A percentile compares a stretch with the other conserved stretches of the same genome.
Evolutionary conservation across 2,329 filamentous ascomycete genomes (phyloP).

Genomic region (Arthrobotrys entomopaga): DNA sequence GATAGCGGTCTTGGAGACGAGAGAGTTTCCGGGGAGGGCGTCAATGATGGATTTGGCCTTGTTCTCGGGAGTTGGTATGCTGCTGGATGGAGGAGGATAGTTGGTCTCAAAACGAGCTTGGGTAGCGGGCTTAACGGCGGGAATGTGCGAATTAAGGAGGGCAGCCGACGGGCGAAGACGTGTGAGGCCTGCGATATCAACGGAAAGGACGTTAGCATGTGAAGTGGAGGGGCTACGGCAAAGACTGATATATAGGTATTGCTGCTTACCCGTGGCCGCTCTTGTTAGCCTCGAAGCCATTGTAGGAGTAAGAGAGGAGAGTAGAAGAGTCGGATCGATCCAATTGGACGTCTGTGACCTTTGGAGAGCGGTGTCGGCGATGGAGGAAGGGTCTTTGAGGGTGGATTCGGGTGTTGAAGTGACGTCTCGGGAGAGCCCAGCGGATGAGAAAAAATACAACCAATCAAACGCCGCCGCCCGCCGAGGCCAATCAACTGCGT

Average conservation of each 20-base stretch:
- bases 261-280: slow-evolving; percentile 44
- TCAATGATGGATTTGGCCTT: slow-evolving; percentile 97
- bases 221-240: slow-evolving; percentile 53
- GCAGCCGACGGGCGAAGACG: slow-evolving; percentile 80
- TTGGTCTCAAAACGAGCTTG: slow-evolving; percentile 73
- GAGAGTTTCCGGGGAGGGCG: slow-evolving; percentile 86
- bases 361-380: slow-evolving; percentile 43
- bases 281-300: slow-evolving; percentile 55
- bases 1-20: slow-evolving; percentile 95
- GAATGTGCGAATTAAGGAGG: slow-evolving; percentile 77
- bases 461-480: slow-evolving; percentile 46
- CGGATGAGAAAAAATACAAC: slow-evolving; percentile 50
- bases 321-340: slow-evolving; percentile 40
- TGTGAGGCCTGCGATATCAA: slow-evolving; percentile 75
- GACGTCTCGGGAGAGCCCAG: slow-evolving; percentile 55
- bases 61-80: slow-evolving; percentile 89
- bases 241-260: slow-evolving; percentile 4
- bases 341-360: slow-evolving; percentile 54
- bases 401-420: slow-evolving; percentile 54
- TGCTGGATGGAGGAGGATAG: slow-evolving; percentile 72
- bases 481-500: slow-evolving; percentile 38
- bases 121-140: slow-evolving; percentile 76
- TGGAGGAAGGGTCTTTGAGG: slow-evolving; percentile 21
- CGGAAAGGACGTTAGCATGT: slow-evolving; percentile 56
- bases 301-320: slow-evolving; percentile 34